A percentile compares a stretch with the other conserved stretches of the same genome.
These are phyloP conservation scores for Calamus simplicifolius DNA, from an alignment of 176 grass and related monocot species.

Conservation along the genomic window DNA sequence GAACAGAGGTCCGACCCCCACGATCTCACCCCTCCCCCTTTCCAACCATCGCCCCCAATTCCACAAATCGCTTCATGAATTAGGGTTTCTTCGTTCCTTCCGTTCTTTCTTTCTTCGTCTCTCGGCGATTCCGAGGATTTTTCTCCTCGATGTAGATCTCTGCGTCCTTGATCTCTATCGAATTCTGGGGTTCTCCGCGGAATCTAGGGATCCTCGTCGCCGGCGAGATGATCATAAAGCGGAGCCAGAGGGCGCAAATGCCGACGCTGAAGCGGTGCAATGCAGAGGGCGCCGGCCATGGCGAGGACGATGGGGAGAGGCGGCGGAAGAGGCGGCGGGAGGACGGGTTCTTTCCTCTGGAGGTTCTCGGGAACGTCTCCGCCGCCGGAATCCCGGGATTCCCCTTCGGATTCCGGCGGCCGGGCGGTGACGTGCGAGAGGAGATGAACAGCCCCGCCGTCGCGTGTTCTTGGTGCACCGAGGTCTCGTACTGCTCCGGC, in stretches of 20 bases:
- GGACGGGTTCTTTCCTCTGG: constrained; percentile 65
- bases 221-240: constrained; percentile 85
- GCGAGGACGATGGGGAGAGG: constrained; percentile 25
- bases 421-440: constrained; percentile 18
- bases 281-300: constrained; percentile 30
- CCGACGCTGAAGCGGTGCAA: constrained; percentile 70
- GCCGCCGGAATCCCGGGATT: constrained; percentile 49
- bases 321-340: constrained; percentile 56
- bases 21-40: too few species aligned
- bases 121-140: too few species aligned
- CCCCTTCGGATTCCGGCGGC: constrained; percentile 40
- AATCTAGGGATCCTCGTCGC: constrained; percentile 9
- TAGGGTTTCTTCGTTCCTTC: too few species aligned
- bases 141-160: too few species aligned
- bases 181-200: constrained; percentile 3
- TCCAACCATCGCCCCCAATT: too few species aligned
- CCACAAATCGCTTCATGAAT: too few species aligned
- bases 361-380: constrained; percentile 73
- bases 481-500: constrained; percentile 4
- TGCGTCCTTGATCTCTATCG: constrained; percentile 12
- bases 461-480: constrained; percentile 3
- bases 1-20: too few species aligned
- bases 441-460: constrained; percentile 19
- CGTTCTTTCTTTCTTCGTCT: too few species aligned
- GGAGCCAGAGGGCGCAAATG: constrained; percentile 63